Percentiles rank a stretch among this genome's conserved stretches.
phyloP scores from a whole-genome alignment of 2,329 filamentous ascomycete species.

The Leptographium wingfieldii region DNA sequence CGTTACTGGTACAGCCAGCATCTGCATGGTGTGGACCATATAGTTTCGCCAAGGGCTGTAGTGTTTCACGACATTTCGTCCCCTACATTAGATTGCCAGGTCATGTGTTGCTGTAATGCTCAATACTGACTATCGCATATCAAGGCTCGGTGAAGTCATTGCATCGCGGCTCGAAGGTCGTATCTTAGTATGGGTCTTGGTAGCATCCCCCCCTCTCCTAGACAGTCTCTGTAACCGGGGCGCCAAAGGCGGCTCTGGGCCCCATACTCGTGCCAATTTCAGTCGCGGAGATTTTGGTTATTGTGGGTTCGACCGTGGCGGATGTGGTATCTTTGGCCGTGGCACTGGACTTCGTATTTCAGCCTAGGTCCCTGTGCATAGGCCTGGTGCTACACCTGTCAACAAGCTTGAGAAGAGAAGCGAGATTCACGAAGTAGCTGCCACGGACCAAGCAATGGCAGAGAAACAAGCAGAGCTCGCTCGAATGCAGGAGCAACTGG shows the following conservation, averaged over 20 bases:
- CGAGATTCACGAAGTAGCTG: constrained; percentile 16
- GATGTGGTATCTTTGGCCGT: no score
- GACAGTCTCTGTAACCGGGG: constrained; percentile 4
- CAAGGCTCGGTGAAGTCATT: neutral
- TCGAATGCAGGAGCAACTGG: constrained; percentile 14
- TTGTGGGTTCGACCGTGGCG: no score
- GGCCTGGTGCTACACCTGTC: neutral
- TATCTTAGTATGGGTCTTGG: neutral
- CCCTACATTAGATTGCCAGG: neutral
- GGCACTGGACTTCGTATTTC: no score
- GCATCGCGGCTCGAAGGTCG: neutral
- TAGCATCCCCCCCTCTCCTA: neutral
- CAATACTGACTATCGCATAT: no score
- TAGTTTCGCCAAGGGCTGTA: neutral
- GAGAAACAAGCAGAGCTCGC: constrained; percentile 18
- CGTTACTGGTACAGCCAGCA: neutral
- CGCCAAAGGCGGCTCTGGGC: neutral
- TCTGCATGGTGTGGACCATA: neutral
- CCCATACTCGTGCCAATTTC: neutral
- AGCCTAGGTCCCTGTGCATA: neutral
- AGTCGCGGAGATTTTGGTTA: neutral
- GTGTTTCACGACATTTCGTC: no score
- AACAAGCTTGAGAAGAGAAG: no score
- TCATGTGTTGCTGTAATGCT: neutral
- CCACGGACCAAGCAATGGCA: constrained; percentile 22